Base-by-base conservation (phyloP, 2,329 filamentous ascomycete genomes). In the Pseudogymnoascus verrucosus region DNA sequence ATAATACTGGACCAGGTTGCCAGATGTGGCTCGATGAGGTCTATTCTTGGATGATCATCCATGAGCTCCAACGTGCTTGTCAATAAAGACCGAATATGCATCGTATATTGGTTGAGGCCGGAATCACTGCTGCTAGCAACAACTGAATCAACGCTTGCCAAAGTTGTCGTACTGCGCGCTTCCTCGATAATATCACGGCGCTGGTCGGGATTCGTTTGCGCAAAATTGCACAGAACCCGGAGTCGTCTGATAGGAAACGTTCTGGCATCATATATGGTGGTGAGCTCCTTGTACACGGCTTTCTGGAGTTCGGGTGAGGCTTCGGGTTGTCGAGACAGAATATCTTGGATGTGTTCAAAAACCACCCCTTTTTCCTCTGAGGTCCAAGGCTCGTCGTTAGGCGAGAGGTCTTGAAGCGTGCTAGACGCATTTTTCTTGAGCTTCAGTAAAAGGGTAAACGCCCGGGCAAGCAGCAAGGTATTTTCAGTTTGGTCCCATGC, bases 281-380 rank as follows among this genome's bases (percentile, higher is more conserved):
- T 60, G 8, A 74, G 62, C 16, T 68, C 61, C 12, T 67, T 61
- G 57, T 72, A 67, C 3, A 71, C 66, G 8, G 63, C 66, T 5
- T 62, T 64, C 60, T 68, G 65, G 5, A 74, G 66, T 3, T 59
- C 64, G 4, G 60, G 54, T 11, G 62, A 51, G 23, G 66, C 61
- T 21, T 65, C 68, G 7, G 66, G 39, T 47, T 69, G 68, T 10
- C 62, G 65, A 4, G 67, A 68, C 6, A 75, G 62, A 42, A 83
- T 78, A 60, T 83, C 78, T 47, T 89, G 73, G 31, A 86, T 77
- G 68, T 88, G 82, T 67, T 89, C 85, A 16, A 89, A 75, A 1
- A 84, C 81, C 2, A 84, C 82, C 7, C 83, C 60, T 79, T 80
- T 65, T 81, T 82, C 72, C 83, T 82, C 5, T 72, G 67, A 51